Percentiles rank a stretch among this genome's conserved stretches.
These are phyloP conservation scores for Pseudognaphalium luteoalbum DNA, from an alignment of 129 eudicot genomes.

Conservation along the genomic window DNA sequence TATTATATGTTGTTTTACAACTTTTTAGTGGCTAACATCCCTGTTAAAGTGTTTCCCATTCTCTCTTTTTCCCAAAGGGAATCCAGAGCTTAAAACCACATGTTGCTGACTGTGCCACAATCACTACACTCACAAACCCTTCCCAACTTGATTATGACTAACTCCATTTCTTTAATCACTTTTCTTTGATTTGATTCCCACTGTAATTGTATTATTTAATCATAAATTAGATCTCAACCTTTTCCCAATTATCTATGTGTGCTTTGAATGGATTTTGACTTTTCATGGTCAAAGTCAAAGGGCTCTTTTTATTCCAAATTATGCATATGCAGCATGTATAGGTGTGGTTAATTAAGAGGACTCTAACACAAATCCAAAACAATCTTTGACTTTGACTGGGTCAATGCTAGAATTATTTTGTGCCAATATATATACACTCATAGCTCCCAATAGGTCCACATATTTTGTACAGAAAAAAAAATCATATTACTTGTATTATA, in stretches of 20 bases:
- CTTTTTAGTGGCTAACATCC: constrained; percentile 29
- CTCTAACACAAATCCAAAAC: constrained; percentile 20
- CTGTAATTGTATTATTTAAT: constrained; percentile 22
- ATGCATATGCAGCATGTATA: constrained; percentile 6
- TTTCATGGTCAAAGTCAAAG: constrained; percentile 37
- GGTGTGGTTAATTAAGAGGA: constrained; percentile 4
- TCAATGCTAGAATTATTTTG: not conserved
- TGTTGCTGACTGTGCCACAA: constrained; percentile 58
- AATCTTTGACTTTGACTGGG: constrained; percentile 36
- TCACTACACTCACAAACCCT: constrained; percentile 36
- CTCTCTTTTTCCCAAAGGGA: constrained; percentile 32
- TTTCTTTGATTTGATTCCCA: constrained; percentile 51
- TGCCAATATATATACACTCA: too few relatives aligned
- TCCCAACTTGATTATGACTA: constrained; percentile 39
- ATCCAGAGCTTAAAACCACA: constrained; percentile 40
- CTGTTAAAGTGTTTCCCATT: constrained; percentile 32
- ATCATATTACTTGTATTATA: too few relatives aligned
- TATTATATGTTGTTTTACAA: not conserved
- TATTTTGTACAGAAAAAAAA: too few relatives aligned
- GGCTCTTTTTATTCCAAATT: constrained; percentile 14
- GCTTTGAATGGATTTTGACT: constrained; percentile 32
- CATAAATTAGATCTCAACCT: constrained; percentile 32
- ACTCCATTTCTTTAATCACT: constrained; percentile 37
- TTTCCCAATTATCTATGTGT: constrained; percentile 28
- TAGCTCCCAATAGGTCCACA: too few relatives aligned